Conservation (phyloP, 768 basidiomycete genomes). For the Leccinellum luteum region DNA sequence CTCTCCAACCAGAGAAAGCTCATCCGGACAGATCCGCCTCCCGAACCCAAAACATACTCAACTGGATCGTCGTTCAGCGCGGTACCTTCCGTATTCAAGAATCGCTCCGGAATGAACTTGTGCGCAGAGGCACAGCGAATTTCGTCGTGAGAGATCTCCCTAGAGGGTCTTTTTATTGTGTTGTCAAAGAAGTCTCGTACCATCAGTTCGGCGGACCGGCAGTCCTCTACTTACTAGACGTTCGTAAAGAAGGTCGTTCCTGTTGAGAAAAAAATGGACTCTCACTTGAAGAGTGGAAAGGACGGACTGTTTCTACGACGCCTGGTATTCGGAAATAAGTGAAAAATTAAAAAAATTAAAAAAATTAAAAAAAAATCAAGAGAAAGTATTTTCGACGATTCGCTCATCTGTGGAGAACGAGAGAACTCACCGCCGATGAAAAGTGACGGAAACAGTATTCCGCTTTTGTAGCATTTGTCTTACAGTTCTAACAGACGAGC, state of each 20-base stretch:
- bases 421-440: too few species aligned
- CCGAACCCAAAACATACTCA: slow-evolving; percentile 6
- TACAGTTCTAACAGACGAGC: too few species aligned
- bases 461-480: too few species aligned
- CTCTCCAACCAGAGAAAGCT: neutral
- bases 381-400: too few species aligned
- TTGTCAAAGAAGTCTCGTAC: neutral
- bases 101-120: slow-evolving; percentile 13
- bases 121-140: slow-evolving; percentile 7
- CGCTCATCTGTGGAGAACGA: too few species aligned
- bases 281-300: too few species aligned
- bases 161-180: neutral
- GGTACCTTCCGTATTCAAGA: slow-evolving; percentile 6
- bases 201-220: neutral
- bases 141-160: slow-evolving; percentile 9
- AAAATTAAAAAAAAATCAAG: too few species aligned
- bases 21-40: neutral
- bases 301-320: too few species aligned
- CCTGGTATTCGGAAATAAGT: too few species aligned
- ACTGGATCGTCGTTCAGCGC: neutral
- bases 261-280: too few species aligned
- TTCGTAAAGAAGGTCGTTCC: neutral
- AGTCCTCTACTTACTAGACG: slow-evolving; percentile 3
- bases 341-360: too few species aligned
- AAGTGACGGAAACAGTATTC: too few species aligned